Base-by-base conservation (phyloP, 73 alveolate genomes). In the Breviolum minutum region DNA sequence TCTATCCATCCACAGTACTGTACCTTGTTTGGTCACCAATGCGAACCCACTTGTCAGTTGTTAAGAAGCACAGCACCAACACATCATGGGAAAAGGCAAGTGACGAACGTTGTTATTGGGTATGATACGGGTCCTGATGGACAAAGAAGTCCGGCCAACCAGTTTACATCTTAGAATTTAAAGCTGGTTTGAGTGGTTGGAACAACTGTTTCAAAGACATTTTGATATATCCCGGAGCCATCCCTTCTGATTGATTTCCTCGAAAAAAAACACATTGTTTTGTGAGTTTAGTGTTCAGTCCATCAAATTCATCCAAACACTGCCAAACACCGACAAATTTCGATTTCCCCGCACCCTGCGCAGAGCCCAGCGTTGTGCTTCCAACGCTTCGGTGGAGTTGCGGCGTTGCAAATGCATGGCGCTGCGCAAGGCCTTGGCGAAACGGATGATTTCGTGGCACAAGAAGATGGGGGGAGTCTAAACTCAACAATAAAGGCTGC, bases 321-420 rank as follows among this genome's bases (percentile, higher is more conserved):
- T 60, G 22, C 61, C 62, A 20, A 8, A 27, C 11, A 16, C 94
- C 94, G 63, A 48, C 24, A 8, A 8, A 26, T 24, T 14, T 63
- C 79, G 74, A 22, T 13, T 14, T 8, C 40, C 30, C 69, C 66
- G 71, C 61, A 40, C 95, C 95, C 82, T 62, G 32, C 95, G 95
- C 29, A 88, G 71, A 7, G 95, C 95, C 95, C 95, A 88, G 86
- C 95, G 95, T 32, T 88, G 95, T 48, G 95, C 86, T 73, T 88
- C 95, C 30, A 88, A 17, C 17, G 95, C 95, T 73, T 69, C 86
- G 62, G 95, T 88, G 95, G 87, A 69, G 70, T 88, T 70, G n/a
- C 95, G 95, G 27, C 95, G 86, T 24, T 88, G 95, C 86, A 66
- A 27, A 26, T 88, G 95, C 61, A 62, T 27, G 32, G 95, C 92